phyloP scores from a whole-genome alignment of 129 eudicot genomes.

The Scalesia atractyloides region DNA sequence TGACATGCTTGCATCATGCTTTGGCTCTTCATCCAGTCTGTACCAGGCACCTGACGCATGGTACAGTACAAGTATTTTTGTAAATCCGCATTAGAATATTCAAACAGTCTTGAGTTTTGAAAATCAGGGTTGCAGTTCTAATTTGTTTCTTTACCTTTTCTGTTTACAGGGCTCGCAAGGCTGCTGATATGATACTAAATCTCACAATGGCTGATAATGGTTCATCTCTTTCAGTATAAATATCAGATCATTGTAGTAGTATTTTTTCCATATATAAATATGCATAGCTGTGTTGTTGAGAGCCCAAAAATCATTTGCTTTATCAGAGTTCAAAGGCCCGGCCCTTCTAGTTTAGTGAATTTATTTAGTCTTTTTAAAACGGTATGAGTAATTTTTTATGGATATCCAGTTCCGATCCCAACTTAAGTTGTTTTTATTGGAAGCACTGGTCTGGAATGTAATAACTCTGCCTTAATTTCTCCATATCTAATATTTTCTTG shows the following conservation, averaged over 20 bases:
- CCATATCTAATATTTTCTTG: background rate
- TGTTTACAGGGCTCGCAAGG: slow-evolving; percentile 88
- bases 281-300: slow-evolving; percentile 1
- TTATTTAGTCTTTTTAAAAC: slow-evolving; percentile 11
- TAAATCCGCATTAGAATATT: background rate
- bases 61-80: slow-evolving; percentile 35
- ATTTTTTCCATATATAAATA: background rate
- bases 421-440: background rate
- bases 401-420: background rate
- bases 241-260: background rate
- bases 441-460: background rate
- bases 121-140: slow-evolving; percentile 4
- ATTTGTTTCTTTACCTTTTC: background rate
- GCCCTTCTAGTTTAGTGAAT: slow-evolving; percentile 2
- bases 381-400: background rate
- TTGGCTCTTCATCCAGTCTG: slow-evolving; percentile 72
- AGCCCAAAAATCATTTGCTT: background rate
- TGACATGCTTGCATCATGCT: slow-evolving; percentile 93
- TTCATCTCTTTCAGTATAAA: slow-evolving; percentile 83
- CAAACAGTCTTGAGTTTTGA: background rate
- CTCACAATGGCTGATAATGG: slow-evolving; percentile 86
- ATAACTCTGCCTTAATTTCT: background rate
- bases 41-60: slow-evolving; percentile 89
- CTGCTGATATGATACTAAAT: slow-evolving; percentile 91
- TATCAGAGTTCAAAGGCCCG: background rate